Evolutionary conservation across 2,329 filamentous ascomycete genomes (phyloP).

Genomic region (Tolypocladium capitatum): DNA sequence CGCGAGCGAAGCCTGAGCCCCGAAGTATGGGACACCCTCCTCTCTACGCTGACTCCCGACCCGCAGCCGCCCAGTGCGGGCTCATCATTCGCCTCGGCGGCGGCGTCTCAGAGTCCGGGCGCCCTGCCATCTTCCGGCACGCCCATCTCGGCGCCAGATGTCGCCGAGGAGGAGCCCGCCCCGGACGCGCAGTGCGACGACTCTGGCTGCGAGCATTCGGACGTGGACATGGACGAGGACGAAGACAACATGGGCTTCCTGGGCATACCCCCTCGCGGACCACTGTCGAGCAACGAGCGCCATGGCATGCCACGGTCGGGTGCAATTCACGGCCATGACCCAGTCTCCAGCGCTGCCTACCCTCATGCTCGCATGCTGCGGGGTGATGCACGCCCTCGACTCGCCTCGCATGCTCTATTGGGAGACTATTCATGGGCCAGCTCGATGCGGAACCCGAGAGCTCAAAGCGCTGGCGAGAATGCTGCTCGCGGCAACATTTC

Average conservation of each 20-base stretch:
- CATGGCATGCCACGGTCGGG: neutral
- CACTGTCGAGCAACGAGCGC: neutral
- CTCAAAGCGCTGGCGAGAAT: neutral
- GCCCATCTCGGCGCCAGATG: constrained; percentile 18
- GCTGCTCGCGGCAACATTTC: neutral
- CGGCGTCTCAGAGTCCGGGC: constrained; percentile 28
- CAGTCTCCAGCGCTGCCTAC: too few relatives aligned
- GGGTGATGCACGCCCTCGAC: neutral
- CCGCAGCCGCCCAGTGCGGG: constrained; percentile 65
- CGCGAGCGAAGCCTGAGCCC: constrained; percentile 72
- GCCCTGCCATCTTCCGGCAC: constrained; percentile 32
- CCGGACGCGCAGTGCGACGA: constrained; percentile 31
- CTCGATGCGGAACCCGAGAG: neutral
- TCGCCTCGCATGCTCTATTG: neutral
- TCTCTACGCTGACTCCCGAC: constrained; percentile 70
- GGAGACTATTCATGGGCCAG: neutral
- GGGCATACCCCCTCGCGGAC: constrained; percentile 5
- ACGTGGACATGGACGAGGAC: constrained; percentile 38
- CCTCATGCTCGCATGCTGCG: neutral
- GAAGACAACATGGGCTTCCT: constrained; percentile 16
- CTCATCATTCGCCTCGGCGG: constrained; percentile 66
- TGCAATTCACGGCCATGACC: neutral
- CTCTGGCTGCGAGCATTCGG: constrained; percentile 41
- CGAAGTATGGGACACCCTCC: constrained; percentile 67
- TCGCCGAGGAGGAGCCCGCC: constrained; percentile 17